Percentiles rank a stretch among this genome's conserved stretches.
Conservation (phyloP, 2,329 filamentous ascomycete genomes). For the Colletotrichum sp. region DNA sequence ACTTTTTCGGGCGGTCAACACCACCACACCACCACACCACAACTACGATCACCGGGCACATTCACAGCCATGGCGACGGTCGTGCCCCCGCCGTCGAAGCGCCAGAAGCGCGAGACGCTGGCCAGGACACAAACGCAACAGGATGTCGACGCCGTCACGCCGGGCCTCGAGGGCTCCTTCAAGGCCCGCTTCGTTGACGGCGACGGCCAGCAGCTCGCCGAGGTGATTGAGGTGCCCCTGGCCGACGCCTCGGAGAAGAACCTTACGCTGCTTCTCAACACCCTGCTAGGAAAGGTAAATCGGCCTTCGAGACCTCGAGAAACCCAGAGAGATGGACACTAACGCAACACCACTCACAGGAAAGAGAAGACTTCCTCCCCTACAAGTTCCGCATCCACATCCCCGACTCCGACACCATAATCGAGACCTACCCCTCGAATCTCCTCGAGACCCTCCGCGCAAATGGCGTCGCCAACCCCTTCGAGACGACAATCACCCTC, state of each 20-base stretch:
- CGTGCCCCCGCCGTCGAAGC: constrained; percentile 84
- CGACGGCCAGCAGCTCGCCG: constrained; percentile 72
- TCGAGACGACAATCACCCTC: constrained; percentile 60
- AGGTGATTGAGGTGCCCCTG: constrained; percentile 77
- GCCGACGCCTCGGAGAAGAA: constrained; percentile 89
- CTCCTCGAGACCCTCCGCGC: constrained; percentile 58
- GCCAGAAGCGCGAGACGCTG: constrained; percentile 77
- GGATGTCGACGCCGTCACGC: constrained; percentile 71
- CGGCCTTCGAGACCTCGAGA: too few relatives aligned
- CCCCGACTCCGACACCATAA: constrained; percentile 54
- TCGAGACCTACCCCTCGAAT: constrained; percentile 62
- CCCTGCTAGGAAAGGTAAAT: constrained; percentile 73
- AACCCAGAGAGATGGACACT: too few relatives aligned
- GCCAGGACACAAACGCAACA: constrained; percentile 78
- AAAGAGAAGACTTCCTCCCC: constrained; percentile 64
- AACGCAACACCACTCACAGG: constrained; percentile 32
- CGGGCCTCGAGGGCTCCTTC: constrained; percentile 75
- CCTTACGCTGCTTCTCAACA: constrained; percentile 85
- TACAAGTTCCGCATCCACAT: constrained; percentile 67
- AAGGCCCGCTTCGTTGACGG: constrained; percentile 89
- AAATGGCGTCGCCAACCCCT: constrained; percentile 63
- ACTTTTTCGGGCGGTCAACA: not conserved
- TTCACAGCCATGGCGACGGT: constrained; percentile 74
- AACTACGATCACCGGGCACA: not conserved
- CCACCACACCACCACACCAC: not conserved